These are phyloP conservation scores for Apostasia ramifera DNA, from an alignment of 106 monocot genomes.

Conservation along the genomic window DNA sequence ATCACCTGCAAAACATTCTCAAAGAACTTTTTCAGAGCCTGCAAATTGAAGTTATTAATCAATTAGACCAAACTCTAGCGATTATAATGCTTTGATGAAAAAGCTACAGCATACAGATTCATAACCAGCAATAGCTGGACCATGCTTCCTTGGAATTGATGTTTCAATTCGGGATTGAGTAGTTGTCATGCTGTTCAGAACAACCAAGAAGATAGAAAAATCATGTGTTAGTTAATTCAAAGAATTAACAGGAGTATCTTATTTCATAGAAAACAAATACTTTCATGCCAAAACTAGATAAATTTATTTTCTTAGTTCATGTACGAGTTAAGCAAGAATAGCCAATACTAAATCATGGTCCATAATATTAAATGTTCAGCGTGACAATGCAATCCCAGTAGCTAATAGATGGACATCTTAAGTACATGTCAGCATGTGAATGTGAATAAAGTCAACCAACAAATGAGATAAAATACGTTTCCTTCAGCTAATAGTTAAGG, in stretches of 20 bases:
- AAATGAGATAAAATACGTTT: too few relatives aligned
- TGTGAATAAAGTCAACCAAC: too few relatives aligned
- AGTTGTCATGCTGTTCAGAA: slow-evolving; percentile 70
- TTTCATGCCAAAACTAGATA: slow-evolving; percentile 15
- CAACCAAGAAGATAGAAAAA: background rate
- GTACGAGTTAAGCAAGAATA: too few relatives aligned
- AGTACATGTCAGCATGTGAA: too few relatives aligned
- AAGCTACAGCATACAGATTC: slow-evolving; percentile 49
- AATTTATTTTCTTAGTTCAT: too few relatives aligned
- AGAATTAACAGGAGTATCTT: background rate
- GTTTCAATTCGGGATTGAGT: slow-evolving; percentile 84
- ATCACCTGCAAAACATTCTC: slow-evolving; percentile 94
- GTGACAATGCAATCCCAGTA: too few relatives aligned
- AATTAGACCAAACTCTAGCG: slow-evolving; percentile 8
- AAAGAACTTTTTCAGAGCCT: slow-evolving; percentile 96
- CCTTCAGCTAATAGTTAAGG: too few relatives aligned
- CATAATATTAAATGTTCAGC: too few relatives aligned
- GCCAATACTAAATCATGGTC: too few relatives aligned
- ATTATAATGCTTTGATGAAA: background rate
- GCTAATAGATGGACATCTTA: too few relatives aligned
- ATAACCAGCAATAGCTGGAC: slow-evolving; percentile 97
- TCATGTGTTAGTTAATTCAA: background rate
- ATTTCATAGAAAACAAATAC: slow-evolving; percentile 22
- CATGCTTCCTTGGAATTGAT: slow-evolving; percentile 92
- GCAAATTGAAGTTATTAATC: slow-evolving; percentile 11